Percentiles rank a stretch among this genome's conserved stretches.
Conservation (phyloP, 2,329 filamentous ascomycete species). For the Stagonosporopsis rhizophila region DNA sequence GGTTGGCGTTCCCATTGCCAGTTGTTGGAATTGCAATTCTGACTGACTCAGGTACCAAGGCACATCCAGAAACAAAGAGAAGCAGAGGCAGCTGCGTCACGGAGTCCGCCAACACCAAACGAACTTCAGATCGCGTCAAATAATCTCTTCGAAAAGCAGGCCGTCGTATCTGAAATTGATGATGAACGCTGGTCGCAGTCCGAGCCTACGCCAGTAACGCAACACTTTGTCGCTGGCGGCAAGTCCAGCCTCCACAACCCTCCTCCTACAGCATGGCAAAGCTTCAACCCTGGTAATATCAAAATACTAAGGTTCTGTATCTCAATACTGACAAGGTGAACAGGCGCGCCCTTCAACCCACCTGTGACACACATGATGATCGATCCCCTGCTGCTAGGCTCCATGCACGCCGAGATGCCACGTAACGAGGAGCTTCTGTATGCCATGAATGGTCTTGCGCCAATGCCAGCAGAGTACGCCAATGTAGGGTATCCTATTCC, state of each 20-base stretch:
- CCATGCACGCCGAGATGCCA: slow-evolving; percentile 45
- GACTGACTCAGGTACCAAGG: slow-evolving; percentile 41
- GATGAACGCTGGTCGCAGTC: slow-evolving; percentile 48
- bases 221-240: slow-evolving; percentile 37
- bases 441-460: slow-evolving; percentile 47
- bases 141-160: slow-evolving; percentile 36
- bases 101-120: slow-evolving; percentile 37
- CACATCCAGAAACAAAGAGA: slow-evolving; percentile 50
- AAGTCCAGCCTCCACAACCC: slow-evolving; percentile 36
- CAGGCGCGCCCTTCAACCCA: slow-evolving; percentile 38
- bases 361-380: slow-evolving; percentile 49
- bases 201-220: slow-evolving; percentile 44
- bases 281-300: slow-evolving; percentile 34
- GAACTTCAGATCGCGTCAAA: slow-evolving; percentile 33
- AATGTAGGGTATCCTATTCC: slow-evolving; percentile 45
- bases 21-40: slow-evolving; percentile 10
- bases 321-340: slow-evolving; percentile 1
- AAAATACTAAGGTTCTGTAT: neutral
- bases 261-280: slow-evolving; percentile 41
- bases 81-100: slow-evolving; percentile 39
- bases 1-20: slow-evolving; percentile 52
- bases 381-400: slow-evolving; percentile 44
- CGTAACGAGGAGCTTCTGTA: slow-evolving; percentile 47
- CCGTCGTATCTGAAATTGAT: slow-evolving; percentile 44
- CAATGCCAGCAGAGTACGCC: slow-evolving; percentile 41